Conservation (phyloP, 306 rosid genomes). For the Mimosa pudica region DNA sequence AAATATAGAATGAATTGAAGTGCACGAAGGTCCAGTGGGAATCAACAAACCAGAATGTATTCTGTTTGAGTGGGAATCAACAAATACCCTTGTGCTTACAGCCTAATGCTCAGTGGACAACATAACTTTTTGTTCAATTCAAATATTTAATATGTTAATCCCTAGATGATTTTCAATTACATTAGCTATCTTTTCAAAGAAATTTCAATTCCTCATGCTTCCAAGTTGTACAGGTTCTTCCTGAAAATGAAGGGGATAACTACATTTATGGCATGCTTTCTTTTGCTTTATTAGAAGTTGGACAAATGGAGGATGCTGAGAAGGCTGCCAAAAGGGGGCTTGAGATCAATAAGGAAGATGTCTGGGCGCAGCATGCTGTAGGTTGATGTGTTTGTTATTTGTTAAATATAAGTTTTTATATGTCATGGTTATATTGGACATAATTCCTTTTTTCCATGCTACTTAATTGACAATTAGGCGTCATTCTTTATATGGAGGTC, state of each 20-base stretch:
- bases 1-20: not conserved
- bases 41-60: slow-evolving; percentile 4
- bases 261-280: slow-evolving; percentile 87
- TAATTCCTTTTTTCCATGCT: slow-evolving; percentile 1
- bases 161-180: not conserved
- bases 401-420: slow-evolving; percentile 22
- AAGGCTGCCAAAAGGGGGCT: slow-evolving; percentile 74
- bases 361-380: slow-evolving; percentile 91
- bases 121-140: not conserved
- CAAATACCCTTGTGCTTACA: slow-evolving; percentile 16
- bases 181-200: slow-evolving; percentile 1
- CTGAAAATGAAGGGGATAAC: slow-evolving; percentile 64
- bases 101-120: slow-evolving; percentile 3
- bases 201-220: slow-evolving; percentile 22
- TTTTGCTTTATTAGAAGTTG: slow-evolving; percentile 86
- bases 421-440: not conserved
- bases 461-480: slow-evolving; percentile 9
- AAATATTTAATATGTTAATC: slow-evolving; percentile 13
- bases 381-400: slow-evolving; percentile 39
- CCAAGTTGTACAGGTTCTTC: slow-evolving; percentile 60
- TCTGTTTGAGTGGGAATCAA: not conserved
- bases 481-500: not conserved
- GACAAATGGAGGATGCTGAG: slow-evolving; percentile 74
- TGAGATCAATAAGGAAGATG: slow-evolving; percentile 67
- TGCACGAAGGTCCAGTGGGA: slow-evolving; percentile 22